Evolutionary conservation across 2,329 filamentous ascomycete genomes (phyloP).

Genomic region (Metarhizium anisopliae): DNA sequence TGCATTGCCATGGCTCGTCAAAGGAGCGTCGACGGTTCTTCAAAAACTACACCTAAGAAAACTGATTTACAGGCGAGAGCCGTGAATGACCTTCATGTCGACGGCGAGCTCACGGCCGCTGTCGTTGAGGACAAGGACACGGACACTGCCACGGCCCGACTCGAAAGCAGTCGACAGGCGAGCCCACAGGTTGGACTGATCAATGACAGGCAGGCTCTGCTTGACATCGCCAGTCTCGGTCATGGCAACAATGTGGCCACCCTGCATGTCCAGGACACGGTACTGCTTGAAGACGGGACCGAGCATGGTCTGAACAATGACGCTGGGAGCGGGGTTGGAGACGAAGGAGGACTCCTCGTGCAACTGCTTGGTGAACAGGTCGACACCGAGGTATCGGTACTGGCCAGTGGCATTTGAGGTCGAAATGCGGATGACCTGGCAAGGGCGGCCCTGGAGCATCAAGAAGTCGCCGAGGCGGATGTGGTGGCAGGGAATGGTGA

Average conservation of each 20-base stretch:
- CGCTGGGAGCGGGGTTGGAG: slow-evolving; percentile 91
- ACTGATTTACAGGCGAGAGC: slow-evolving; percentile 50
- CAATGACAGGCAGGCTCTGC: slow-evolving; percentile 85
- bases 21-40: slow-evolving; percentile 3
- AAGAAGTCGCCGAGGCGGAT: slow-evolving; percentile 98
- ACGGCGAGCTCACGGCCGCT: slow-evolving; percentile 89
- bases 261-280: slow-evolving; percentile 93
- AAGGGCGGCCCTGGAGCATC: slow-evolving; percentile 97
- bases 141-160: slow-evolving; percentile 85
- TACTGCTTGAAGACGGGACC: slow-evolving; percentile 99
- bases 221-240: slow-evolving; percentile 98
- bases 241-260: slow-evolving; percentile 86
- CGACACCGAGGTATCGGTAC: slow-evolving; percentile 99
- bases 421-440: slow-evolving; percentile 99
- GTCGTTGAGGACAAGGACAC: slow-evolving; percentile 93
- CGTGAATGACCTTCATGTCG: slow-evolving; percentile 98
- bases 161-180: slow-evolving; percentile 79
- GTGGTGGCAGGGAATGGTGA: slow-evolving; percentile 98
- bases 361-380: slow-evolving; percentile 99
- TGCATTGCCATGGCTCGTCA: slow-evolving; percentile 6
- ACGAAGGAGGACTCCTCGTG: slow-evolving; percentile 98
- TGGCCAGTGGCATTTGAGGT: slow-evolving; percentile 96
- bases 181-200: slow-evolving; percentile 82
- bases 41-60: not conserved
- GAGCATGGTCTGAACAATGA: slow-evolving; percentile 98